Percentiles rank a stretch among this genome's conserved stretches.
Conservation (phyloP, 176 grass and related monocot species). For the Aechmea fasciata region DNA sequence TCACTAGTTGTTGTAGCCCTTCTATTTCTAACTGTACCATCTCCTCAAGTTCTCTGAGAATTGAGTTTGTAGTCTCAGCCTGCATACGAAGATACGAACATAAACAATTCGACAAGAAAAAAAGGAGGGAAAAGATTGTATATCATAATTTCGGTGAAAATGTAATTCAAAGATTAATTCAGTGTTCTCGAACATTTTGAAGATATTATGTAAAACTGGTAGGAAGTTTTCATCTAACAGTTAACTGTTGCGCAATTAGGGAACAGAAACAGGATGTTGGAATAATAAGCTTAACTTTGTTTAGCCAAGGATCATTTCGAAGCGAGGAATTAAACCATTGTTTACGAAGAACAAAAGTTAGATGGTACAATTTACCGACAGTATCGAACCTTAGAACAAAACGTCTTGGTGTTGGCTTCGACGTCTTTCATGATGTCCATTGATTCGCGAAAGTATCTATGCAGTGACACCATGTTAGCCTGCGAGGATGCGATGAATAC, state of each 20-base stretch:
- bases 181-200: too few relatives aligned
- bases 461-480: constrained; percentile 35
- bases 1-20: constrained; percentile 56
- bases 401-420: constrained; percentile 34
- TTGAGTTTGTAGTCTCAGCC: constrained; percentile 31
- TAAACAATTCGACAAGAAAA: neutral
- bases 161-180: too few relatives aligned
- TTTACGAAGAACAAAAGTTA: neutral
- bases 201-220: too few relatives aligned
- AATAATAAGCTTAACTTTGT: neutral
- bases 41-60: constrained; percentile 33
- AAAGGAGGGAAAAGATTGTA: neutral
- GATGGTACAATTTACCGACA: too few relatives aligned
- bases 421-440: constrained; percentile 44
- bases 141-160: too few relatives aligned
- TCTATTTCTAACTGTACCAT: constrained; percentile 59
- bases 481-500: constrained; percentile 6
- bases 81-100: constrained; percentile 14
- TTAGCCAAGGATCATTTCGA: neutral
- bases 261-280: too few relatives aligned
- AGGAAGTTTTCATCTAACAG: too few relatives aligned
- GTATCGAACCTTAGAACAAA: constrained; percentile 37
- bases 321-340: neutral
- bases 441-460: constrained; percentile 29
- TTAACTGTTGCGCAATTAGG: too few relatives aligned